Percentiles rank a stretch among this genome's conserved stretches.
phyloP scores from a whole-genome alignment of 805 yeast genomes.

The Candida fluviatilis region DNA sequence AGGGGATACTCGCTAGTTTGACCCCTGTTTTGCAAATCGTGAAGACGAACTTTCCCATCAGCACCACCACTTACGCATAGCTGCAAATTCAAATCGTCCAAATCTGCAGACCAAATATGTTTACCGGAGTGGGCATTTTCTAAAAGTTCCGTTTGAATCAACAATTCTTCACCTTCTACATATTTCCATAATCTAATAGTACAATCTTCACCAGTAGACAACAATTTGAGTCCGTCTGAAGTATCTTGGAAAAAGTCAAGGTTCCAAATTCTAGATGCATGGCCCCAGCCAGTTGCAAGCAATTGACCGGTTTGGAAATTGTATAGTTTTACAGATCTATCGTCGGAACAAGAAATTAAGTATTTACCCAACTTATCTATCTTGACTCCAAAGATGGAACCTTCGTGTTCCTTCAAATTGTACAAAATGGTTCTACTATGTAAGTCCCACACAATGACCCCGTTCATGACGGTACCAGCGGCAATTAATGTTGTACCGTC shows the following conservation, averaged over 20 bases:
- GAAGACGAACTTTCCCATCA: conserved; percentile 75
- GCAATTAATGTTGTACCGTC: conserved; percentile 51
- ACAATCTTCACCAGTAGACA: conserved; percentile 82
- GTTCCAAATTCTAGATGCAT: conserved; percentile 90
- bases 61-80: conserved; percentile 87
- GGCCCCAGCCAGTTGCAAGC: conserved; percentile 92
- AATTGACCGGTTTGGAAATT: conserved; percentile 52
- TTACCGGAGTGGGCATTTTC: conserved; percentile 76
- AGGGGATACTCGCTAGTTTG: conserved; percentile 20
- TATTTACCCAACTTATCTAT: conserved; percentile 52
- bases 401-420: conserved; percentile 74
- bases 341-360: conserved; percentile 87
- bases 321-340: conserved; percentile 81
- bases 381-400: conserved; percentile 82
- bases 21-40: conserved; percentile 40
- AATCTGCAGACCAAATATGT: conserved; percentile 80
- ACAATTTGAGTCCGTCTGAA: conserved; percentile 31
- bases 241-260: conserved; percentile 48
- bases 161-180: conserved; percentile 14
- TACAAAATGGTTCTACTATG: conserved; percentile 40
- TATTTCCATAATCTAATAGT: conserved; percentile 77
- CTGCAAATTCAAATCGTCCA: conserved; percentile 34
- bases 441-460: conserved; percentile 76
- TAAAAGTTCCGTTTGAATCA: conserved; percentile 44
- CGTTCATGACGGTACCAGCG: conserved; percentile 93